Percentiles rank a stretch among this genome's conserved stretches.
Evolutionary conservation across 352 stramenopile species (phyloP).

Genomic region (Phytophthora pistaciae): DNA sequence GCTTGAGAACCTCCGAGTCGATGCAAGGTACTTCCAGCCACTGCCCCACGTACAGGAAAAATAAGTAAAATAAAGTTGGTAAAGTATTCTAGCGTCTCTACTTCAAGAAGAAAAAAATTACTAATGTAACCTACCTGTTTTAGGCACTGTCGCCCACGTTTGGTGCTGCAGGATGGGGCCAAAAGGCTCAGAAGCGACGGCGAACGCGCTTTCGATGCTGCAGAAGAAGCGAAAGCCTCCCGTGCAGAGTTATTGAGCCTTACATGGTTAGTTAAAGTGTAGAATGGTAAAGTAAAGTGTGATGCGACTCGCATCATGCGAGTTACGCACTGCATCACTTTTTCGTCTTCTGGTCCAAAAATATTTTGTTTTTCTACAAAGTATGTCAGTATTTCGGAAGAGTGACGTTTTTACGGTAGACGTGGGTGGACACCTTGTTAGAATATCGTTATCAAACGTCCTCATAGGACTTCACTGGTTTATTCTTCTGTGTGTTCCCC

Average conservation of each 20-base stretch:
- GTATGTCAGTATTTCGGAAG: background rate
- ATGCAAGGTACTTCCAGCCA: constrained; percentile 37
- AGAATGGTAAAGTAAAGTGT: background rate
- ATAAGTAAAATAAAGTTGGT: background rate
- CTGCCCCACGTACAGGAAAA: constrained; percentile 5
- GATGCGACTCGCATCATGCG: no score
- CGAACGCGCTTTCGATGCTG: constrained; percentile 7
- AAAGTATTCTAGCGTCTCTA: no score
- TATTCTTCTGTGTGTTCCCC: background rate
- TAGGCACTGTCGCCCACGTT: constrained; percentile 25
- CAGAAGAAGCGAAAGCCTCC: constrained; percentile 22
- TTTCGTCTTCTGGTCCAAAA: background rate
- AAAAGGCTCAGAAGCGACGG: constrained; percentile 35
- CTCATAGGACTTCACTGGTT: constrained; percentile 3
- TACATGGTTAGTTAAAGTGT: background rate
- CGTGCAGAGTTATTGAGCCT: constrained; percentile 26
- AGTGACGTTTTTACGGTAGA: constrained; percentile 9
- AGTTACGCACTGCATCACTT: constrained; percentile 12
- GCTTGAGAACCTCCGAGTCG: constrained; percentile 7
- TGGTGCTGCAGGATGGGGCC: constrained; percentile 35
- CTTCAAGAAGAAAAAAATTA: background rate
- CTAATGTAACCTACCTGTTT: constrained; percentile 20
- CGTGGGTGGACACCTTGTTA: constrained; percentile 5
- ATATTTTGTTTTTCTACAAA: background rate
- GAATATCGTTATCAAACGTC: background rate